A percentile compares a stretch with the other conserved stretches of the same genome.
phyloP scores from a whole-genome alignment of 2,329 filamentous ascomycete genomes.

The Knoxdaviesia proteae region DNA sequence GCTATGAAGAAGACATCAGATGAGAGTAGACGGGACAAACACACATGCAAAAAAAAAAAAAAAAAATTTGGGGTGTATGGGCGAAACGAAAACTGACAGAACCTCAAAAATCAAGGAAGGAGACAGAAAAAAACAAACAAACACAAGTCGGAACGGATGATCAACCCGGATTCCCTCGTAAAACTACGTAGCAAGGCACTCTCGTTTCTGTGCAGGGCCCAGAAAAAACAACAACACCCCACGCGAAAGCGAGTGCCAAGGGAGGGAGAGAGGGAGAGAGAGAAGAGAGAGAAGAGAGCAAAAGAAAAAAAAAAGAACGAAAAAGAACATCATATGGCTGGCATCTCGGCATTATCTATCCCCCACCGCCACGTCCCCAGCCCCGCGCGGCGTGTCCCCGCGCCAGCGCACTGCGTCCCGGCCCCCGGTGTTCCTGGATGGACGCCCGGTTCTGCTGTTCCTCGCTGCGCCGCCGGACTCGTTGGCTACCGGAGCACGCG shows the following conservation, averaged over 20 bases:
- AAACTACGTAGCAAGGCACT: no score
- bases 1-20: constrained; percentile 5
- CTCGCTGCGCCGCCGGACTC: background rate
- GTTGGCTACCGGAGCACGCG: constrained; percentile 43
- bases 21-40: constrained; percentile 3
- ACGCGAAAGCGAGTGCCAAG: background rate
- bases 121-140: constrained; percentile 1
- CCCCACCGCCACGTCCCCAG: background rate
- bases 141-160: background rate
- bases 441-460: background rate
- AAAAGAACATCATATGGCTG: background rate
- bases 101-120: background rate
- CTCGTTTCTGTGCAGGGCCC: background rate
- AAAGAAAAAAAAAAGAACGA: background rate
- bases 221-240: background rate
- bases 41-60: constrained; percentile 1
- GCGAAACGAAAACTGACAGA: background rate
- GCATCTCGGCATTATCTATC: background rate
- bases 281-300: background rate
- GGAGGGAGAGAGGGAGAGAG: background rate
- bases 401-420: no score
- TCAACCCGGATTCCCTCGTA: no score
- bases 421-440: background rate
- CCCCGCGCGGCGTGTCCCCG: background rate
- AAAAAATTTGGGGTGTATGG: constrained; percentile 2